Base-by-base conservation (phyloP, 306 rosid genomes). In the Lagenaria siceraria region DNA sequence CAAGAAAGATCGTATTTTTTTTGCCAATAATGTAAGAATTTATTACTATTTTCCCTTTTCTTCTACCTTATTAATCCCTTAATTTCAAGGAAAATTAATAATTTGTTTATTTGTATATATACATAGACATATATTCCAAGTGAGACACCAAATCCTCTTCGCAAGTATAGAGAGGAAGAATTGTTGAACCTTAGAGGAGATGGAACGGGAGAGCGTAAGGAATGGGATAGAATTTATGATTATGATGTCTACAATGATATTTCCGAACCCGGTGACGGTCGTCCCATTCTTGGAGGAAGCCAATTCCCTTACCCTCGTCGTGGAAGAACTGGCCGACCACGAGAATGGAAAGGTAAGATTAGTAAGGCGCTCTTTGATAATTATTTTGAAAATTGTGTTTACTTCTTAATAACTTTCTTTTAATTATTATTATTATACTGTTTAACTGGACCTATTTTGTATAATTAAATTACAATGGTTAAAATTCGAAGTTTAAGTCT, bases 1-100 rank as follows among this genome's bases (percentile, higher is more conserved):
- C 66, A 36, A 81, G 27, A 88, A 76, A 0, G 92, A 84, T 27
- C 91, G 97, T 5, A 53, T 91, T 80, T 93, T 93, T 92, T 93
- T 93, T 86, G 66, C 82, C 21, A 93, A 91, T 82, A 87, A 64
- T 5, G 62, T 24, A 25, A 62, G 2, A 1, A 4, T 49, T 49
- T 0, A 15, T 0, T 49, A 0, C n/a, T 8, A 6, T 15, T 15
- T 33, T 31, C 22, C 42, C 69, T 17, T 17, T 7, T 29, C 11
- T 25, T 49, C 5, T 46, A 46, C 17, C 52, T 46, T 5, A 13
- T 12, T 46, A 14, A 3, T 4, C 6, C 9, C 54, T 49, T 5
- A 2, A 4, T 13, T 48, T 4, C 54, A 49, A 49, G 7, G 54
- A 4, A n/a, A n/a, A 49, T 48, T 48, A 48, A 48, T 46, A 10